Conservation (phyloP, 306 rosid species). For the Neltuma alba region DNA sequence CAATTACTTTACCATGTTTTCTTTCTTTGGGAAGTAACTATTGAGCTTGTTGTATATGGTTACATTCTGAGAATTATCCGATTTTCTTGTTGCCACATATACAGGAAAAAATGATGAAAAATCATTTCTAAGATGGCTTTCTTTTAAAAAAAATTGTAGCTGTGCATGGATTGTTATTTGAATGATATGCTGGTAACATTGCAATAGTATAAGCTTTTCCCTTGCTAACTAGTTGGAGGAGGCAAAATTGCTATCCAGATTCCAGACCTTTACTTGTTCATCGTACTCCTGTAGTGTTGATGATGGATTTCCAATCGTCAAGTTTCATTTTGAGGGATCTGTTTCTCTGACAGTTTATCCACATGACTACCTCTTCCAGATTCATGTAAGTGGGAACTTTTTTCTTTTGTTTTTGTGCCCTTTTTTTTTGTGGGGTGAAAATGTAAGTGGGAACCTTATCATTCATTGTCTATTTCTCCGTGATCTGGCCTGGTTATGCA, state of each 20-base stretch:
- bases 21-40: conserved; percentile 21
- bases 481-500: neutral
- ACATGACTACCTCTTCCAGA: conserved; percentile 70
- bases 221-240: conserved; percentile 22
- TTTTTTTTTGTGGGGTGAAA: too few relatives aligned
- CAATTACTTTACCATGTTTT: conserved; percentile 22
- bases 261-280: conserved; percentile 31
- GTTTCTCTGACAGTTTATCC: conserved; percentile 70
- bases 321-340: conserved; percentile 59
- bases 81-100: conserved; percentile 25
- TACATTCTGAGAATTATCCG: conserved; percentile 2
- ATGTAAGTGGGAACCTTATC: conserved; percentile 37
- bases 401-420: too few relatives aligned
- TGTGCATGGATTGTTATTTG: conserved; percentile 20
- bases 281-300: conserved; percentile 69
- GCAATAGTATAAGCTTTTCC: neutral
- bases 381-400: conserved; percentile 39
- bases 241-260: conserved; percentile 31
- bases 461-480: conserved; percentile 13
- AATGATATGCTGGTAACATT: conserved; percentile 9
- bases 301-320: conserved; percentile 71
- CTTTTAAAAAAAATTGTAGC: conserved; percentile 19
- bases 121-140: conserved; percentile 17
- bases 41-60: conserved; percentile 25
- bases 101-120: neutral